Conservation (phyloP, 495 filamentous ascomycete species). For the Podospora pseudocomata region DNA sequence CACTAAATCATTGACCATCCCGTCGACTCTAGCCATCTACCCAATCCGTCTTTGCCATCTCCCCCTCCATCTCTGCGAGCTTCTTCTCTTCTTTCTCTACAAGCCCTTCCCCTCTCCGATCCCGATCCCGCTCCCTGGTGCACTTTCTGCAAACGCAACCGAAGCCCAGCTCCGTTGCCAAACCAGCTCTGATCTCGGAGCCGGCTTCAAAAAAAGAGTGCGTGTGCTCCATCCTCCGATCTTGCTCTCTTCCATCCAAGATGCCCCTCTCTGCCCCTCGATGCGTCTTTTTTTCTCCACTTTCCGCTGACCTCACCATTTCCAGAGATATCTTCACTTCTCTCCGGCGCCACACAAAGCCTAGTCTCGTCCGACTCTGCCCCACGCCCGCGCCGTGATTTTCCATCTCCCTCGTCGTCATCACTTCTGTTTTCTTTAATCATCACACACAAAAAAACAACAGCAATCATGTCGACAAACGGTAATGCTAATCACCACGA, state of each 20-base stretch:
- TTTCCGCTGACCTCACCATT: neutral
- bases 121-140: neutral
- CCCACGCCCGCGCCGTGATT: conserved; percentile 19
- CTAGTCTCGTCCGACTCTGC: conserved; percentile 1
- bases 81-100: neutral
- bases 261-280: neutral
- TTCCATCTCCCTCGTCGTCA: conserved; percentile 2
- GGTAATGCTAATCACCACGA: conserved; percentile 39
- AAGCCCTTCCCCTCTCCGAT: neutral
- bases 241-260: neutral
- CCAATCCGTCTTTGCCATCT: neutral
- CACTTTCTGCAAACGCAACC: neutral
- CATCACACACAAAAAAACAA: neutral
- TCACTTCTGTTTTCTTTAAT: conserved; percentile 11
- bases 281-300: conserved; percentile 1
- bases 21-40: neutral
- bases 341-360: neutral
- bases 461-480: conserved; percentile 49
- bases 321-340: conserved; percentile 4
- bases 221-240: neutral
- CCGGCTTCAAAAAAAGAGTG: neutral
- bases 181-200: neutral
- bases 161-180: neutral
- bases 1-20: neutral
- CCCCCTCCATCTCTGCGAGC: neutral